Conservation (phyloP, 257 asterid genomes). For the Vinca minor region DNA sequence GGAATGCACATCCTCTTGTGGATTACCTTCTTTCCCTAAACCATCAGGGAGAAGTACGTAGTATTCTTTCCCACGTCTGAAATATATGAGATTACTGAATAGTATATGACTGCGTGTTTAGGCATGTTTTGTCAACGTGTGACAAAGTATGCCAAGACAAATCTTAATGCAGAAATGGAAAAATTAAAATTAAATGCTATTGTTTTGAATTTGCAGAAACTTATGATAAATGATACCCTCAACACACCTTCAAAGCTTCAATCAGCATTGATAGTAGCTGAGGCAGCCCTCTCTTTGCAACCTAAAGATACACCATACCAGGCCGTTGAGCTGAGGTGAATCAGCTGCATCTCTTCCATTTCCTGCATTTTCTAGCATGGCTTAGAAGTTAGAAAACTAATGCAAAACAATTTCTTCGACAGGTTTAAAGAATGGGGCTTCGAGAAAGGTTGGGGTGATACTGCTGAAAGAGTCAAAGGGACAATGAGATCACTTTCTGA, state of each 20-base stretch:
- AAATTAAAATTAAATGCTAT: background rate
- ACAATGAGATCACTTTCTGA: conserved; percentile 73
- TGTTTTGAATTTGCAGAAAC: conserved; percentile 43
- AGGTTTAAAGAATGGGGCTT: conserved; percentile 92
- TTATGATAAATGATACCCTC: conserved; percentile 74
- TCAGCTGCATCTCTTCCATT: conserved; percentile 4
- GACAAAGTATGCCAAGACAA: conserved; percentile 41
- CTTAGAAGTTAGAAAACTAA: background rate
- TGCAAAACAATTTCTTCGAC: conserved; percentile 6
- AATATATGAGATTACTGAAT: no score
- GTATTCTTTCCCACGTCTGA: no score
- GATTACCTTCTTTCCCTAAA: conserved; percentile 62
- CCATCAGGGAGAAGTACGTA: conserved; percentile 81
- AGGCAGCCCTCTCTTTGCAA: conserved; percentile 49
- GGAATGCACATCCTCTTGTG: conserved; percentile 55
- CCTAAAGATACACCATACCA: conserved; percentile 62
- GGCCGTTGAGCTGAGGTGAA: conserved; percentile 70
- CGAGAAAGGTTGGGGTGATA: no score
- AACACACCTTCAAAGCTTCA: conserved; percentile 65
- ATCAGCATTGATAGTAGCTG: conserved; percentile 60
- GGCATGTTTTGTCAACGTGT: no score
- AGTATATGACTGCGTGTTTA: no score
- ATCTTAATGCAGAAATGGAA: background rate
- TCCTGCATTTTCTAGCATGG: background rate
- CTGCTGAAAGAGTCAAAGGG: conserved; percentile 65